Evolutionary conservation across 495 filamentous ascomycete genomes (phyloP).

Genomic region (Annulohypoxylon nitens): DNA sequence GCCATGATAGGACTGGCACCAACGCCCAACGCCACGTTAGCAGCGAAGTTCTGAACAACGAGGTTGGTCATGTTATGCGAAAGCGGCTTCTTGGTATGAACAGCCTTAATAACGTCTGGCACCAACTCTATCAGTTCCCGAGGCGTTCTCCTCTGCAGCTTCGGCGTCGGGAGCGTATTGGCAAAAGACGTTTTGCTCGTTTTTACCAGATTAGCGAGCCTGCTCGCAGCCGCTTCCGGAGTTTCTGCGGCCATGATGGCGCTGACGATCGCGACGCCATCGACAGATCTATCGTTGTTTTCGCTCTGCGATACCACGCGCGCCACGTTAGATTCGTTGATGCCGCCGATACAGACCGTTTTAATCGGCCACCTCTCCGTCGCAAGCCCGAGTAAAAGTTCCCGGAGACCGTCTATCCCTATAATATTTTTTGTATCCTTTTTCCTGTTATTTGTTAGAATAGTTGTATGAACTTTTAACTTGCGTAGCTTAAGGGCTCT

Average conservation of each 20-base stretch:
- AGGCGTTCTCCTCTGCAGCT: constrained; percentile 66
- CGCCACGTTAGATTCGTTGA: constrained; percentile 82
- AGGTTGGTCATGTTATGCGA: constrained; percentile 98
- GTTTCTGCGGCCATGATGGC: constrained; percentile 82
- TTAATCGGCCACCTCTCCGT: constrained; percentile 51
- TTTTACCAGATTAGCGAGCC: constrained; percentile 65
- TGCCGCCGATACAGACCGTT: constrained; percentile 88
- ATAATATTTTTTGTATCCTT: constrained; percentile 85
- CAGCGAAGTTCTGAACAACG: constrained; percentile 91
- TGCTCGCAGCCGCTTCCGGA: constrained; percentile 69
- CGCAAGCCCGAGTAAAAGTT: constrained; percentile 73
- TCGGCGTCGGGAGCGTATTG: constrained; percentile 73
- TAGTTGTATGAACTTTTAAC: neutral
- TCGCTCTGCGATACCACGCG: constrained; percentile 77
- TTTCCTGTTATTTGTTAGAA: constrained; percentile 59
- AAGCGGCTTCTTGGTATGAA: constrained; percentile 75
- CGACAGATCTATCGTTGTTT: constrained; percentile 64
- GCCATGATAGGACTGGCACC: constrained; percentile 97
- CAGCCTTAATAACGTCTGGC: constrained; percentile 68
- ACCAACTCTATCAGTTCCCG: constrained; percentile 64
- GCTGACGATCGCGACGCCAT: constrained; percentile 90
- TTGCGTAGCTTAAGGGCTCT: constrained; percentile 26
- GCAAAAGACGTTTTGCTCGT: constrained; percentile 65
- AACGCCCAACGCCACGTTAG: constrained; percentile 86
- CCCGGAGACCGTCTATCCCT: constrained; percentile 79